Evolutionary conservation across 2,329 filamentous ascomycete genomes (phyloP), one percentile per base, ranked within the genome.

Genomic region (Xylaria sp.): DNA sequence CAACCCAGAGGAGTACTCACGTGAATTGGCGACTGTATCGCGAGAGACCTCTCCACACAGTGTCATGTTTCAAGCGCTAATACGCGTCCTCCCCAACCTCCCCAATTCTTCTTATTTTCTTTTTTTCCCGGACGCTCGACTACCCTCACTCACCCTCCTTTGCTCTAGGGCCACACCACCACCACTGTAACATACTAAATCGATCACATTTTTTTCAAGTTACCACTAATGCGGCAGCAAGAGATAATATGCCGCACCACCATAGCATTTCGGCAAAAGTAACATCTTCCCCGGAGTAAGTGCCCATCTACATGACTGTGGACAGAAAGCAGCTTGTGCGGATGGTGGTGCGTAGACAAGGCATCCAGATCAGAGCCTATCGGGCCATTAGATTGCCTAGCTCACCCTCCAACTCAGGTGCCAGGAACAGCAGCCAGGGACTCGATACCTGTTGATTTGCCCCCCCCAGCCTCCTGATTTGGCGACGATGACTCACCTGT

Each of bases 21-120:
- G 75, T 78, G 76, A 77, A 48, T 69, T 63, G 73, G 76, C 74
- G 76, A 73, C 62, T 57, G 18, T 64, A 56, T 72, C 76, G 76
- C 74, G 76, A 75, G 67, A 31, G 56, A 66, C 65, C 46, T 31
- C 52, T 57, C 67, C 60, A 71, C 74, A 75, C 73, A 76, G 72
- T 74, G 73, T 64, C 46, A 49, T 28, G 52, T 56, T 46, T 25
- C 2, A 15, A 18, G 39, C 62, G 56, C 49, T 23, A 2, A 39
- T 67, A 60, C 66, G 71, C 69, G 66, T 66, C 55, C 76, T 74
- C 67, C 62, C 74, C 72, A 68, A 71, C 60, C 71, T 70, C 67
- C 64, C 67, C 62, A 60, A 66, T 69, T 67, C 28, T 65, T 65
- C 68, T 67, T 71, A 70, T 62, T 71, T 73, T 74, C 69, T 69